These are phyloP conservation scores for Mucor sp. DNA, from an alignment of 371 early-diverging fungal genomes.

Conservation along the genomic window DNA sequence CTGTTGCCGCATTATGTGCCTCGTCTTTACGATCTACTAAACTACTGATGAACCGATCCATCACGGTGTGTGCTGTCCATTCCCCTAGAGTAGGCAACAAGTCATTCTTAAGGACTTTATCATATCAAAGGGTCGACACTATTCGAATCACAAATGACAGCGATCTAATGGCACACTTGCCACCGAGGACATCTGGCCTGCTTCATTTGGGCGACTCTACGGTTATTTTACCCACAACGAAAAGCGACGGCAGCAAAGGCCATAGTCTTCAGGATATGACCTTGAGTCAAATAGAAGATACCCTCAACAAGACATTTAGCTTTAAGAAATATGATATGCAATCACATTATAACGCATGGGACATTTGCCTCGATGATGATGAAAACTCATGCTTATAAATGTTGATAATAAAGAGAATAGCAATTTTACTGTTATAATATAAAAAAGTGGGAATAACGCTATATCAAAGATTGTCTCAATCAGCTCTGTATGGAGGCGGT, in stretches of 20 bases:
- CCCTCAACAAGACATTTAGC: conserved; percentile 16
- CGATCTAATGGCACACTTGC: conserved; percentile 36
- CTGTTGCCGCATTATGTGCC: conserved; percentile 43
- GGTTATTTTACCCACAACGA: conserved; percentile 11
- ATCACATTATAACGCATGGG: conserved; percentile 11
- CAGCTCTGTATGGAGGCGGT: conserved; percentile 44
- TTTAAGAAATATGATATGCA: conserved; percentile 7
- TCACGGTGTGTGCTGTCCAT: conserved; percentile 32
- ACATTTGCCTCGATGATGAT: conserved; percentile 9
- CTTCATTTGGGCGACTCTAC: conserved; percentile 36
- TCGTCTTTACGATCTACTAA: conserved; percentile 38
- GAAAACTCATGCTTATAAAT: background rate
- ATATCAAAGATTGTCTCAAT: background rate
- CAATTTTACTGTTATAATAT: background rate
- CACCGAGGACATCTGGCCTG: conserved; percentile 40
- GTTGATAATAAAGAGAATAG: background rate
- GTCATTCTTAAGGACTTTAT: conserved; percentile 26
- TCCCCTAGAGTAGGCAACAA: conserved; percentile 38
- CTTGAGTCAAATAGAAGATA: conserved; percentile 14
- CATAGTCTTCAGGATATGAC: conserved; percentile 8
- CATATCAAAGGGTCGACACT: conserved; percentile 24
- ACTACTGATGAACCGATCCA: conserved; percentile 28
- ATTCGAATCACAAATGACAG: conserved; percentile 35
- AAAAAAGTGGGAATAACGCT: background rate
- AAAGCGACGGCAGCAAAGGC: background rate